Base-by-base conservation (phyloP, 192 early-diverging fungal species). In the Lobulomyces angularis region DNA sequence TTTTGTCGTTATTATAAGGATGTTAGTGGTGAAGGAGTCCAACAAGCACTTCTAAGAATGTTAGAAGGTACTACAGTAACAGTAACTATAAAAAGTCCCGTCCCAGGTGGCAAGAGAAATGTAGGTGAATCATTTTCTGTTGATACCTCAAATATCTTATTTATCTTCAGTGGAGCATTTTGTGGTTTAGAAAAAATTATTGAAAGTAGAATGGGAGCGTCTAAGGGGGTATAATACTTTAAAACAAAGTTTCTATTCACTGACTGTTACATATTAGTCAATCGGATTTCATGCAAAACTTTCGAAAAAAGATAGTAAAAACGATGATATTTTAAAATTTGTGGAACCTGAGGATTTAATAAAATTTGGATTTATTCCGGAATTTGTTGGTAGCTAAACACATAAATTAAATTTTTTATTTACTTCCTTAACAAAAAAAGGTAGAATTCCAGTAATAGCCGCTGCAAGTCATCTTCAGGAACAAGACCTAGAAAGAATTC, bases 11-110 rank as follows among this genome's bases (percentile, higher is more conserved):
- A 58, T 26, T 53, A 63, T 32, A 45, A 61, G 36, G 88, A 90
- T 54, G 88, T 90, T 0, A 86, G 84, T 12, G 88, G 88, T 43
- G 88, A 90, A 54, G 88, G 88, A n/a, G 88, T 90, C 17, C 88
- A 90, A 50, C 88, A 90, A 46, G 51, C 38, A 8, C 52, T 90
- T 27, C 54, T 90, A 37, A 64, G 85, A 5, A 87, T 90, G 83
- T 57, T 90, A 6, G 88, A 90, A 56, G 88, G 88, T 6, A 90
- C 88, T 0, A 69, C 82, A 2, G 83, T 90, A 14, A 83, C 77
- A n/a, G 74, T 90, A 1, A 83, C 80, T 2, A 82, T 86, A 50
- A 86, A 86, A 57, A 45, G 30, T 20, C 12, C 48, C 3, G 35
- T 42, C 7, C 46, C 43, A 17, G 43, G 58, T 19, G 7, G 0